Evolutionary conservation across 495 filamentous ascomycete genomes (phyloP), one percentile per base, ranked within the genome.

Genomic region (Penicillium steckii): DNA sequence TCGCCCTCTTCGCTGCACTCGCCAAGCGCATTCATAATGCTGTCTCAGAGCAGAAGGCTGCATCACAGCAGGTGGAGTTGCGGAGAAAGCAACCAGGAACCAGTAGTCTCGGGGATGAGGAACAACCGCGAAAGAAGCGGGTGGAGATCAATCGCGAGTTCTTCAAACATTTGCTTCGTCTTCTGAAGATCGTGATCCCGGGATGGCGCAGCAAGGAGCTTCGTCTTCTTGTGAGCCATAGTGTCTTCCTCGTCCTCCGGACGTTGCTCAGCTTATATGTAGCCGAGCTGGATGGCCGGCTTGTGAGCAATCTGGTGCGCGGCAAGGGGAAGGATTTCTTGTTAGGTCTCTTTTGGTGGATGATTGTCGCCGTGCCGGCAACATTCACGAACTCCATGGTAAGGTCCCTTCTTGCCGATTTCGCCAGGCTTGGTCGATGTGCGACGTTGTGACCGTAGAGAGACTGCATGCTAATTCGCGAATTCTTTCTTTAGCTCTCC

Each of bases 361-460:
- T 98, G 94, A 71, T 90, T 56, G 93, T 98, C 59, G 91, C 94
- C 37, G 78, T 98, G n/a, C 94, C 94, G 4, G 95, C 94, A 15
- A 97, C 95, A 0, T 98, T 97, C 59, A 98, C 94, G 21, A 98
- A 98, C 70, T 97, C 94, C 2, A 97, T 97, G 95, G 89, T 95
- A 67, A 66, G 86, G 72, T 17, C 10, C n/a, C n/a, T 33, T 18
- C 25, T 10, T 12, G 13, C 19, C 19, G 43, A 10, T 8, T 9
- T 45, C 12, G 26, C 18, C 2, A 19, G 23, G 23, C 18, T 38
- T 7, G 9, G 7, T 23, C 15, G 2, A n/a, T 15, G 22, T 54
- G 52, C 58, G 51, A 57, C n/a, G 12, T 29, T 55, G 52, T 55
- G 51, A 63, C 56, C 50, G 50, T 41, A 17, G 32, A 44, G 24